These are phyloP conservation scores for Orbilia javanica DNA, from an alignment of 2,329 filamentous ascomycete genomes.

Conservation along the genomic window DNA sequence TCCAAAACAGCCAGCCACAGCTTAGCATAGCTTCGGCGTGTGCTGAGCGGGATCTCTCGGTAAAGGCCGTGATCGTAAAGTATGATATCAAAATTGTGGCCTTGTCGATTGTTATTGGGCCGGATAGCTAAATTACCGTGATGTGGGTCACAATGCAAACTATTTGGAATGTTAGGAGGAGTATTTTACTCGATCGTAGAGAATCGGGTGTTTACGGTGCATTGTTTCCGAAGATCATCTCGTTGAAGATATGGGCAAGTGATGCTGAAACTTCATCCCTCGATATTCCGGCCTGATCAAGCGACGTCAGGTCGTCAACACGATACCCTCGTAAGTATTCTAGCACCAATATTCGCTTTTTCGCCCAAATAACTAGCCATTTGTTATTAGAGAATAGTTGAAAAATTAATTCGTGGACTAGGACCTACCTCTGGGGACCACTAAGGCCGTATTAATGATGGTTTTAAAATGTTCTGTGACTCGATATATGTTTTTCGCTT, in stretches of 20 bases:
- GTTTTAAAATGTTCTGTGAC: slow-evolving; percentile 84
- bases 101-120: slow-evolving; percentile 74
- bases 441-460: slow-evolving; percentile 79
- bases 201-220: slow-evolving; percentile 71
- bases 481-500: slow-evolving; percentile 84
- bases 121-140: slow-evolving; percentile 95
- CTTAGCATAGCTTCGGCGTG: slow-evolving; percentile 91
- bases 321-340: slow-evolving; percentile 88
- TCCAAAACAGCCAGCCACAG: slow-evolving; percentile 97
- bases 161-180: background rate
- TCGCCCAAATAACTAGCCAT: slow-evolving; percentile 81
- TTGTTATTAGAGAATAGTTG: slow-evolving; percentile 46
- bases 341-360: slow-evolving; percentile 92
- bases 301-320: slow-evolving; percentile 86
- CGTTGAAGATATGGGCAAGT: slow-evolving; percentile 93
- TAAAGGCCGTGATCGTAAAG: slow-evolving; percentile 98
- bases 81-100: slow-evolving; percentile 90
- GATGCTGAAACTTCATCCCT: slow-evolving; percentile 95
- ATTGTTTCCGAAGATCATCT: slow-evolving; percentile 95
- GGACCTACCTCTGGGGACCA: slow-evolving; percentile 77
- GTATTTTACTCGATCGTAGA: background rate
- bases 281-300: slow-evolving; percentile 88
- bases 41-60: slow-evolving; percentile 82
- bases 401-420: background rate
- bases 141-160: slow-evolving; percentile 93